Base-by-base conservation (phyloP, 305 asterid genomes). In the Plantago coronopus region DNA sequence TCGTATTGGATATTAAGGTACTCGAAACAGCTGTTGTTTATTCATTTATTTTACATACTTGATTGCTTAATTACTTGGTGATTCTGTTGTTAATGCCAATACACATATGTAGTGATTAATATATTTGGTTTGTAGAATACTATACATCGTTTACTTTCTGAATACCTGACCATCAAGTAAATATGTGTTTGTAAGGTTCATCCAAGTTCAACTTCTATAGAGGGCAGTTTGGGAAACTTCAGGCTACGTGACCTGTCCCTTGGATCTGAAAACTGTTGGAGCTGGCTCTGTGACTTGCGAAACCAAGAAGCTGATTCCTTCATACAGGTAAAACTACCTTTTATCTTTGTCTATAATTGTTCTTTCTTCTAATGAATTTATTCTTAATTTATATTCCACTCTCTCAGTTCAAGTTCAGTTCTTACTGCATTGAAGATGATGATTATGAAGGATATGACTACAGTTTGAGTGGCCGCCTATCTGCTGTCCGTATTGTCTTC, bases 261-360 rank as follows among this genome's bases (percentile, higher is more conserved):
- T 63, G 94, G 89, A 68, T 72, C 89, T 47, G 85, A 85, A 75
- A 83, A 80, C 80, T 74, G 81, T 71, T 93, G 97, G 99, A 88
- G 96, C 37, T 89, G 96, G 96, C 96, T 93, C 63, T 93, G 97
- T 76, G 99, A 93, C 76, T 78, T 89, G 77, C 96, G 97, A 61
- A 80, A 85, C 81, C 95, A 82, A 83, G 95, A 85, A 66, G 84
- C 95, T 59, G 94, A 85, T 72, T 93, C 99, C 62, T 85, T 93
- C 56, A 84, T 93, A 67, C 91, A 89, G 94, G 99, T n/a, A n/a
- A n/a, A n/a, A n/a, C n/a, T n/a, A n/a, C n/a, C n/a, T n/a, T n/a
- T n/a, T n/a, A n/a, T 50, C 22, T 59, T 62, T 25, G 44, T 57
- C 56, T 57, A 59, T 27, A 25, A 17, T 13, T 61, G 49, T 67